Evolutionary conservation across 2,329 filamentous ascomycete species (phyloP).

Genomic region (Helicocarpus griseus): DNA sequence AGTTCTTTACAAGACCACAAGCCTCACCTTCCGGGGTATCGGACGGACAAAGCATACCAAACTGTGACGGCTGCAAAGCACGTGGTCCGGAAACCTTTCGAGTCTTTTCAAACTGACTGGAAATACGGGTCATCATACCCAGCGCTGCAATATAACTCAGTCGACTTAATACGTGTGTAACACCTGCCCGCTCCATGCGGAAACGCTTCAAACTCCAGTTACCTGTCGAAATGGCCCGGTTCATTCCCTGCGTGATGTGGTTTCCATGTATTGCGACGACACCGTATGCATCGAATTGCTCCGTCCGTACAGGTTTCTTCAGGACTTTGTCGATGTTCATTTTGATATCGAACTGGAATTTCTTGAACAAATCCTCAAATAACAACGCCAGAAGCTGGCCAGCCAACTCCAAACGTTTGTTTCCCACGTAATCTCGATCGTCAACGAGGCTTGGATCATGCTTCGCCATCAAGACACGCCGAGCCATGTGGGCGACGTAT

Average conservation of each 20-base stretch:
- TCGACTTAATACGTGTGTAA: constrained; percentile 90
- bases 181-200: constrained; percentile 94
- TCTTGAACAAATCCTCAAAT: constrained; percentile 97
- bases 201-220: constrained; percentile 98
- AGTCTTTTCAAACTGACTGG: constrained; percentile 97
- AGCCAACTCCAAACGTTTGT: constrained; percentile 90
- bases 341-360: constrained; percentile 81
- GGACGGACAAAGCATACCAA: constrained; percentile 94
- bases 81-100: constrained; percentile 91
- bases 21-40: constrained; percentile 98
- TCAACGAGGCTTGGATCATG: constrained; percentile 84
- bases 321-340: constrained; percentile 90
- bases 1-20: constrained; percentile 93
- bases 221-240: constrained; percentile 89
- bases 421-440: constrained; percentile 94
- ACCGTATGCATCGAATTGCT: constrained; percentile 76
- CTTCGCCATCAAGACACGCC: constrained; percentile 89
- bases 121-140: constrained; percentile 99
- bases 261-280: constrained; percentile 78
- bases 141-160: constrained; percentile 93
- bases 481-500: constrained; percentile 94
- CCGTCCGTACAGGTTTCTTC: constrained; percentile 83
- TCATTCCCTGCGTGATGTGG: constrained; percentile 85
- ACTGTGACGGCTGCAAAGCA: constrained; percentile 93
- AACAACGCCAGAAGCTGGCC: constrained; percentile 87